These are phyloP conservation scores for Circinella minor DNA, from an alignment of 371 early-diverging fungal species.

Conservation along the genomic window DNA sequence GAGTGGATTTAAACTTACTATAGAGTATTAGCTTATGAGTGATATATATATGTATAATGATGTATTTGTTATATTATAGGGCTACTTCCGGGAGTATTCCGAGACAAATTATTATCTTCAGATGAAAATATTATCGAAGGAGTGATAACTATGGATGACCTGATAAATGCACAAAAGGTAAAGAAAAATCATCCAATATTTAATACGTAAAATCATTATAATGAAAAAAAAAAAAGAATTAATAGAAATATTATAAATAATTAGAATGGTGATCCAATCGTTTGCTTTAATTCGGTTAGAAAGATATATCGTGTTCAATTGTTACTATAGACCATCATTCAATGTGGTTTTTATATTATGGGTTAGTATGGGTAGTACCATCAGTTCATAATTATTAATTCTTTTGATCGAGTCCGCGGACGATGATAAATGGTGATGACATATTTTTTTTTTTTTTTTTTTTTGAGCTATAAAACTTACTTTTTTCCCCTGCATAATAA, in stretches of 20 bases:
- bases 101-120: conserved; percentile 39
- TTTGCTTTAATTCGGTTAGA: conserved; percentile 13
- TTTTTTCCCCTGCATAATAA: too few species aligned
- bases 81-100: conserved; percentile 56
- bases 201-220: background rate
- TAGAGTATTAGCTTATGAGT: too few species aligned
- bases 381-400: background rate
- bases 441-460: too few species aligned
- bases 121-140: conserved; percentile 35
- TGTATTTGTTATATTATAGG: conserved; percentile 25
- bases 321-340: too few species aligned
- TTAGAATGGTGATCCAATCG: conserved; percentile 13
- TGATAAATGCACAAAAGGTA: conserved; percentile 51
- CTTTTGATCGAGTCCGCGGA: too few species aligned
- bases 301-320: conserved; percentile 13
- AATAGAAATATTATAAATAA: background rate
- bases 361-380: background rate
- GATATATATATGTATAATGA: too few species aligned
- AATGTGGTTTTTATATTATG: background rate
- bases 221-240: too few species aligned
- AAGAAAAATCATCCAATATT: background rate
- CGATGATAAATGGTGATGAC: too few species aligned
- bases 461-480: too few species aligned
- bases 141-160: conserved; percentile 47
- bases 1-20: too few species aligned